Base-by-base conservation (phyloP, 2,329 filamentous ascomycete genomes). In the Magnaporthales sp. region DNA sequence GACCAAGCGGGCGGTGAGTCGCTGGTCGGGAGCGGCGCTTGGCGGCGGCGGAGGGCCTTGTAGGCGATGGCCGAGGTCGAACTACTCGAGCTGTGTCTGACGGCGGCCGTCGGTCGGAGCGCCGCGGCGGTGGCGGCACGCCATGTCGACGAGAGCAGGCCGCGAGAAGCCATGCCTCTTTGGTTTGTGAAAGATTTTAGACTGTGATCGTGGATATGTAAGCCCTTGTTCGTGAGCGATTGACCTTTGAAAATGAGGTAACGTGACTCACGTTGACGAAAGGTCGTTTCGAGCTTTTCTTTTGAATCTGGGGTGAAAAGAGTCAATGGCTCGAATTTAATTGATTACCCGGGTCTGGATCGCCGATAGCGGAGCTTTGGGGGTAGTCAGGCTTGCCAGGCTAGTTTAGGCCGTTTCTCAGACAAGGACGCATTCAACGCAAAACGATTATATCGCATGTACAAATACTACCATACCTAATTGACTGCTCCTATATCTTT, bases 11-110 rank as follows among this genome's bases (percentile, higher is more conserved):
- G 89, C 30, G 90, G 84, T 67, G 91, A 84, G 72, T 91, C 87
- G 71, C 87, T 89, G 66, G 92, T 91, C 66, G 97, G 91, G 26
- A 93, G 88, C 69, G 93, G 91, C 24, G 91, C 90, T 68, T 94
- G 91, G 71, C 94, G 92, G 74, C 93, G 91, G 76, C 97, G 94
- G 70, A 98, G 86, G 67, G 94, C 92, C 84, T 99, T 99, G 87
- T 98, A 98, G 74, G 93, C 93, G 70, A 98, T 88, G 70, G 95
- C 94, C 67, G 93, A 95, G 71, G 94, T 98, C 66, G 93, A 96
- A 70, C 88, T 88, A 78, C 76, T 83, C 69, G 81, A 80, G 73
- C 73, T 78, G 71, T 74, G 66, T 30, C 80, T 77, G 65, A 76
- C 71, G 64, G 75, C 73, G 54, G 69, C 68, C 65, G 72, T 68